Base-by-base conservation (phyloP, 192 early-diverging fungal species). In the Coemansia sp. region DNA sequence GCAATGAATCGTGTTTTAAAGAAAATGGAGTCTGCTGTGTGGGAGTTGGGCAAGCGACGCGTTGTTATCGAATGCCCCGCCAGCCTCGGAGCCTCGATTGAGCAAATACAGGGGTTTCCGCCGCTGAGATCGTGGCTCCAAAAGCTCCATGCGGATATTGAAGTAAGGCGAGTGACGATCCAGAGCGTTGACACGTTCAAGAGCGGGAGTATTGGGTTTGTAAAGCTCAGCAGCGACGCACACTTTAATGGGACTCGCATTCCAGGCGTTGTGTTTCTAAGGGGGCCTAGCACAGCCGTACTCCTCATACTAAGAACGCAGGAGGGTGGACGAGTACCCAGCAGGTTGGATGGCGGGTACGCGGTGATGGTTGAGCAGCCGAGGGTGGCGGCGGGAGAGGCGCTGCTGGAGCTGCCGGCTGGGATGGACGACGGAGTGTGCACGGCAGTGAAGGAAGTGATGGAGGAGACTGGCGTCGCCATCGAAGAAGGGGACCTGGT, bases 211-310 rank as follows among this genome's bases (percentile, higher is more conserved):
- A 70, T 92, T 58, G 92, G 93, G 12, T 95, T 95, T 65, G 58
- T 91, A 4, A 93, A 95, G 71, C 85, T 93, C 41, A 66, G 76
- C 34, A 82, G 85, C 2, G 81, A 88, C 52, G 88, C 87, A 0
- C 41, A 61, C 9, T 69, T 62, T 20, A 70, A 81, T 11, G 84
- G 80, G 6, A 78, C 76, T 23, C 68, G 64, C 23, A 70, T 88
- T 1, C 93, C 92, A 3, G 92, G 92, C 0, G 78, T 93, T 36
- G 85, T 92, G 39, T 95, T 95, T 75, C 86, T 91, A 83, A 83
- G 94, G 34, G 94, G 94, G 21, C 89, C 88, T 0, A 75, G 92
- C 21, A 88, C 92, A 1, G 88, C 89, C 0, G 72, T 93, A 3
- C 66, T 95, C 31, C 18, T 95, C 6, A 75, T 93, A 21, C 65